These are phyloP conservation scores for Diaporthe capsici DNA, from an alignment of 2,329 filamentous ascomycete species.

Conservation along the genomic window DNA sequence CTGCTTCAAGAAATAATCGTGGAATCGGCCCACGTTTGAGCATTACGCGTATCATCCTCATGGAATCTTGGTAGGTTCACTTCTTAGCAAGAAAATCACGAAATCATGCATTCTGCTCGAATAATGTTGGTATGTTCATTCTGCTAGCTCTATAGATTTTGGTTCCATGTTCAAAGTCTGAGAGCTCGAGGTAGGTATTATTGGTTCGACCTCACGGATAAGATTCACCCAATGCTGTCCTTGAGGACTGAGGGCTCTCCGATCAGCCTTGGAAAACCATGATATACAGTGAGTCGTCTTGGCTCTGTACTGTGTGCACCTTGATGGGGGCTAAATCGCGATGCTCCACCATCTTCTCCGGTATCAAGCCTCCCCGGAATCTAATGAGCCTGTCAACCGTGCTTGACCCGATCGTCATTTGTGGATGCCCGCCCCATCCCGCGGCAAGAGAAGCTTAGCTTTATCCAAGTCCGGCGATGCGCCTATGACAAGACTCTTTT, in stretches of 20 bases:
- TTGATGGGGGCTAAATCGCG: neutral
- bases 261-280: no score
- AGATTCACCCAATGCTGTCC: no score
- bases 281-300: neutral
- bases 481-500: neutral
- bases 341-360: no score
- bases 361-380: neutral
- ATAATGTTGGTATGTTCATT: accelerated
- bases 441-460: neutral
- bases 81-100: no score
- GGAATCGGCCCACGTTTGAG: neutral
- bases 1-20: neutral
- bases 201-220: no score
- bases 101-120: neutral
- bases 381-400: neutral
- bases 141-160: neutral
- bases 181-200: neutral
- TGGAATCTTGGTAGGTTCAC: neutral
- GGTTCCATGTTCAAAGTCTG: neutral
- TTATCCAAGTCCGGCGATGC: no score
- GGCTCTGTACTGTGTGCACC: neutral
- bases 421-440: neutral
- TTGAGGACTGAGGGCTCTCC: no score
- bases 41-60: neutral
- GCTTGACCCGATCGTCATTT: neutral